Evolutionary conservation across 1,284 basidiomycete species (phyloP).

Genomic region (Apiotrichum siamense): DNA sequence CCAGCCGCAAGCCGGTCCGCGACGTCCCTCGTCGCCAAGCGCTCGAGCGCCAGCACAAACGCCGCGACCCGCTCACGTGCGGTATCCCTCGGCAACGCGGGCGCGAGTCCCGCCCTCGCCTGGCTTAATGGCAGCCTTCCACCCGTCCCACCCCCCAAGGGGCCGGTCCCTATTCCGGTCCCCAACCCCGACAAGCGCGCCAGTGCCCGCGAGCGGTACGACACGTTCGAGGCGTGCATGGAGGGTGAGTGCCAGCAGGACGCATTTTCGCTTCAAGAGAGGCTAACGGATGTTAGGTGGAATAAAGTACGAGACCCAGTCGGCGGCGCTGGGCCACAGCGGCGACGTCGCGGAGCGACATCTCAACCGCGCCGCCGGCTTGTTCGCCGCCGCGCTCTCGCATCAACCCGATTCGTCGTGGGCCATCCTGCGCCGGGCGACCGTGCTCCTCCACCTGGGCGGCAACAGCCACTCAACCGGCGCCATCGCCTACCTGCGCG

Average conservation of each 20-base stretch:
- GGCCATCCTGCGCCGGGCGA: conserved; percentile 34
- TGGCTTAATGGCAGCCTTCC: background rate
- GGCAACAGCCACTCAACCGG: conserved; percentile 28
- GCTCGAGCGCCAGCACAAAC: too few relatives aligned
- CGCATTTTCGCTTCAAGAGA: background rate
- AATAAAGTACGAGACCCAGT: conserved; percentile 38
- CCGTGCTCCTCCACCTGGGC: conserved; percentile 35
- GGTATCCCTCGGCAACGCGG: background rate
- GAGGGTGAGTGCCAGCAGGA: conserved; percentile 30
- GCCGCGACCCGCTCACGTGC: background rate
- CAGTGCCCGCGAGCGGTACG: conserved; percentile 12
- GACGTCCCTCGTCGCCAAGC: background rate
- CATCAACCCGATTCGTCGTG: conserved; percentile 24
- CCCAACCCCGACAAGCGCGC: background rate
- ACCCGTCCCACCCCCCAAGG: background rate
- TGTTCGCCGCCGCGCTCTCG: conserved; percentile 31
- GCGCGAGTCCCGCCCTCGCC: background rate
- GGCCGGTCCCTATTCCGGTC: background rate
- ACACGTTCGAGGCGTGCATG: conserved; percentile 37
- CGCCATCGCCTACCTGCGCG: conserved; percentile 27
- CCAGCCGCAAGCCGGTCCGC: background rate
- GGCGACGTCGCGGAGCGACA: conserved; percentile 43
- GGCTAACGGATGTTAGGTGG: conserved; percentile 21
- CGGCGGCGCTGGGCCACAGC: conserved; percentile 30
- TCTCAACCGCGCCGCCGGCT: conserved; percentile 34